A percentile compares a stretch with the other conserved stretches of the same genome.
Conservation (phyloP, 1,284 basidiomycete genomes). For the Caloboletus firmus region DNA sequence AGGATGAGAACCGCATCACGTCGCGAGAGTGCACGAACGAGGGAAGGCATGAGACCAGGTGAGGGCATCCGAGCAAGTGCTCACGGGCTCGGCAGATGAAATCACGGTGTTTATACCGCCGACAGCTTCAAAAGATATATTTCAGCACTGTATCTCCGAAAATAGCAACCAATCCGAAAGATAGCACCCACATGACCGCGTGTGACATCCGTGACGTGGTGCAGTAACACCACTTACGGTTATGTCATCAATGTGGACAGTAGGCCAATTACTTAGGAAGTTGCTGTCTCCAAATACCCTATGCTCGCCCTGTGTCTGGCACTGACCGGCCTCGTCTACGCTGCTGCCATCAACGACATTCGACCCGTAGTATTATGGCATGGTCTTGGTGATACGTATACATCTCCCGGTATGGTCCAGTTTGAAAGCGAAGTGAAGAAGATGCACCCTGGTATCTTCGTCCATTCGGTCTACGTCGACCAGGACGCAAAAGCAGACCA, state of each 20-base stretch:
- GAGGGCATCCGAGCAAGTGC: not conserved
- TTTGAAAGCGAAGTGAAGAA: constrained; percentile 68
- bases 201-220: too few species aligned
- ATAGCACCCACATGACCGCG: too few species aligned
- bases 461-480: constrained; percentile 80
- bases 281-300: not conserved
- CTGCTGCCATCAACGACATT: constrained; percentile 21
- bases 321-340: constrained; percentile 7
- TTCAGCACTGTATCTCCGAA: too few species aligned
- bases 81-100: not conserved
- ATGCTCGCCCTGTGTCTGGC: constrained; percentile 23
- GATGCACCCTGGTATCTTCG: constrained; percentile 81
- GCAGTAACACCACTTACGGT: too few species aligned
- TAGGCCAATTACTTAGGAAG: not conserved
- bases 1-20: constrained; percentile 53
- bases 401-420: constrained; percentile 65
- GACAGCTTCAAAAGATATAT: too few species aligned
- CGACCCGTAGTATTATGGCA: constrained; percentile 94
- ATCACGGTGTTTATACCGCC: not conserved
- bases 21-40: constrained; percentile 35
- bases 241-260: too few species aligned
- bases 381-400: constrained; percentile 77
- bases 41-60: constrained; percentile 20
- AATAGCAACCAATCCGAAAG: too few species aligned
- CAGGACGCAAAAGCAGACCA: constrained; percentile 69